Base-by-base conservation (phyloP, 306 rosid genomes). In the Vigna hirtella region DNA sequence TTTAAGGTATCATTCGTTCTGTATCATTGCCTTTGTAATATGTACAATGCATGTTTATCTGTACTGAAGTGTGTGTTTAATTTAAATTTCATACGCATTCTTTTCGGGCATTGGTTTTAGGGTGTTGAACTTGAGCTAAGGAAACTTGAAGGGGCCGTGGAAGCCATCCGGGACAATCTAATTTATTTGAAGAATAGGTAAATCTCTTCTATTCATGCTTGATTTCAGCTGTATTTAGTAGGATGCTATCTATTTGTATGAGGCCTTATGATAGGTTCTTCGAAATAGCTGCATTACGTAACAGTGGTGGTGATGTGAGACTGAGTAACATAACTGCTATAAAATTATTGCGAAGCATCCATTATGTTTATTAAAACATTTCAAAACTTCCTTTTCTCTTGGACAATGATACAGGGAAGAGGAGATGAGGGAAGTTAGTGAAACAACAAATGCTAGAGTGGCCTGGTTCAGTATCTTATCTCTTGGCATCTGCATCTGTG, bases 351-450 rank as follows among this genome's bases (percentile, higher is more conserved):
- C 57, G 16, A 63, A 32, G 24, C 22, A 51, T 62, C 43, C 32
- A 30, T 57, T 72, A 8, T 38, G 74, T 66, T 66, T 51, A 32
- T 70, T 9, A 13, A 17, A 38, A n/a, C 34, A 53, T 55, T 85
- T 76, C 43, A 62, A 17, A 68, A 74, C 63, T 40, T 66, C 7
- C 0, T 71, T 70, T 64, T 66, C 24, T 76, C 32, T 71, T 81
- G 87, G 77, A 70, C 82, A 62, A 48, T 82, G 30, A 20, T 77
- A 74, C 84, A 88, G 91, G 89, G 91, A 88, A 83, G 79, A 87
- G 1, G 91, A 88, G 11, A 85, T 88, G 91, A 88, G 91, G 81
- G 89, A 83, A 76, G 91, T 88, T 42, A 88, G 89, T 50, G 91
- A 88, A 85, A 32, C 47, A 72, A 88, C 91, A 2, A 88, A 88